Evolutionary conservation across 176 grass and related monocot genomes (phyloP).

Genomic region (Cenchrus americanus): DNA sequence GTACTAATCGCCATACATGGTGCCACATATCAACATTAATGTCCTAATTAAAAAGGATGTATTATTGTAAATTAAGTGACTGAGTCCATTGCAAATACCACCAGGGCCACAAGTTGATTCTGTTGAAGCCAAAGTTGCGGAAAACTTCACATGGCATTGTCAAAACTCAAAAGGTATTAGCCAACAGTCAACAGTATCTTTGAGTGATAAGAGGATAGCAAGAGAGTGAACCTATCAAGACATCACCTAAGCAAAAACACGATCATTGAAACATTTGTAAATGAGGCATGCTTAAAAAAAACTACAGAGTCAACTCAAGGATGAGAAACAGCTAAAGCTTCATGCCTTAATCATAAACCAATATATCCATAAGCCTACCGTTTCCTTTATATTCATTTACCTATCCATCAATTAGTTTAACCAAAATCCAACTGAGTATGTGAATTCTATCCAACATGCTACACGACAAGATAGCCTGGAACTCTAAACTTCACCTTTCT

Average conservation of each 20-base stretch:
- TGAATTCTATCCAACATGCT: background rate
- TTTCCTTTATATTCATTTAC: constrained; percentile 21
- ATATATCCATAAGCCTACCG: background rate
- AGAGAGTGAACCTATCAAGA: constrained; percentile 23
- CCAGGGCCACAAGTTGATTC: constrained; percentile 21
- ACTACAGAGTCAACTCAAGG: background rate
- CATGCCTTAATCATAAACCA: constrained; percentile 10
- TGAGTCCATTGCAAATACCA: constrained; percentile 18
- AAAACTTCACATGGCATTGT: background rate
- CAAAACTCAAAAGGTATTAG: background rate
- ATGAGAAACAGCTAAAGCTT: background rate
- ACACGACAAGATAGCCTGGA: background rate
- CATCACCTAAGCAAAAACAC: background rate
- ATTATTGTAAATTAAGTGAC: constrained; percentile 13
- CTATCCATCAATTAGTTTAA: constrained; percentile 9
- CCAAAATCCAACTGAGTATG: background rate
- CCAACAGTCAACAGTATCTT: background rate
- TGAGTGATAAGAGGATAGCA: background rate
- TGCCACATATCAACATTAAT: background rate
- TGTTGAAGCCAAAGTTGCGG: background rate
- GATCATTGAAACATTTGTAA: constrained; percentile 23
- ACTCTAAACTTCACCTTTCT: background rate
- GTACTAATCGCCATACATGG: background rate
- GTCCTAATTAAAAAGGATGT: constrained; percentile 3
- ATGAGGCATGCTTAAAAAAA: constrained; percentile 11